Evolutionary conservation across 1,139 yeast genomes (phyloP), one percentile per base, ranked within the genome.

Genomic region (Taiozyma sp.): DNA sequence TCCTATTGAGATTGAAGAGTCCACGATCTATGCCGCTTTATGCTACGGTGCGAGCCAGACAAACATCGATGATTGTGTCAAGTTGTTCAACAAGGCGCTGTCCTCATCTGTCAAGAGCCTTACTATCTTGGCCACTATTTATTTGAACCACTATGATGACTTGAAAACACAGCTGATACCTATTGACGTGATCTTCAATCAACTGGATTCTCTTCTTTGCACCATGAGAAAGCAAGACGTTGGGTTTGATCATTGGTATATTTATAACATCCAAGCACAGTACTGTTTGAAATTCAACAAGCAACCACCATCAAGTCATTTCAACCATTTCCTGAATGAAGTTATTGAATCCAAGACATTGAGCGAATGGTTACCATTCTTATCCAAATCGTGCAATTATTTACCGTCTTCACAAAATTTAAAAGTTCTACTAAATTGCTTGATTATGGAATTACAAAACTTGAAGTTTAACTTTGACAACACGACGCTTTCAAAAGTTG

Each of bases 251-350:
- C 55, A 51, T 28, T 54, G 63, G 62, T 52, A 54, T 38, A 43
- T 54, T 16, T 57, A 54, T 29, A 48, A 48, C 13, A 47, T 60
- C 4, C 51, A 60, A 22, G 51, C 61, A 0, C 43, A 49, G 16
- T 61, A 58, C 40, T 52, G 57, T 27, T 45, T 59, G 29, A 51
- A 56, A 19, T 61, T 57, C 47, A 55, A 58, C 23, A 57, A 58
- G 23, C 42, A 51, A 7, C 55, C 60, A 16, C 56, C 64, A 12
- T 16, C 41, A 14, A 48, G 53, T 12, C 57, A 59, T 51, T n/a
- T 24, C 7, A 19, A 27, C 1, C 41, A 49, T 8, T 55, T 56
- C 28, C 22, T 55, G 3, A 43, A 34, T 3, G 40, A 46, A 16
- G 36, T 32, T 24, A 49, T 47, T 44, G 53, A 43, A 28, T 46